Conservation (phyloP, 2,329 filamentous ascomycete species). For the Chrysosporium keratinophilum region DNA sequence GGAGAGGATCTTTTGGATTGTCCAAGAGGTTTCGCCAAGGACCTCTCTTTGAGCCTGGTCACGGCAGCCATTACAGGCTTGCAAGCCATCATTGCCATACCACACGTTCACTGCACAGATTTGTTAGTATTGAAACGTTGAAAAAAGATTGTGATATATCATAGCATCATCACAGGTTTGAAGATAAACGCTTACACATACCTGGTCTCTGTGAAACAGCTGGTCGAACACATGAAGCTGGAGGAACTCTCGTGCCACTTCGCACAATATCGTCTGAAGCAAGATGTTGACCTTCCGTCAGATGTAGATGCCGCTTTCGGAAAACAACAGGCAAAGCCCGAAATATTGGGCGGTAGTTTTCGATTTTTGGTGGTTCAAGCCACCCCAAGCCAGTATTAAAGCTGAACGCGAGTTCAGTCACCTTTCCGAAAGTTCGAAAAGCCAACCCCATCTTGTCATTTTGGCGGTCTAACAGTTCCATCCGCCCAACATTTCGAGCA, state of each 20-base stretch:
- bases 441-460: conserved; percentile 14
- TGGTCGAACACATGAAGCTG: neutral
- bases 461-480: conserved; percentile 38
- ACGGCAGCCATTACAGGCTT: conserved; percentile 47
- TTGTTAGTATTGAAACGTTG: neutral
- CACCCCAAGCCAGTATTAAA: conserved; percentile 59
- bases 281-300: neutral
- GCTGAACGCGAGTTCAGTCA: conserved; percentile 55
- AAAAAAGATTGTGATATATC: neutral
- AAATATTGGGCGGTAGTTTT: conserved; percentile 40
- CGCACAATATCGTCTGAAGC: neutral
- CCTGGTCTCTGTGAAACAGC: neutral
- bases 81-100: conserved; percentile 7
- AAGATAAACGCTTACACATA: neutral
- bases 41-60: conserved; percentile 56
- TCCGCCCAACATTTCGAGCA: conserved; percentile 48
- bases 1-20: conserved; percentile 56
- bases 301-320: conserved; percentile 22
- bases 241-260: neutral
- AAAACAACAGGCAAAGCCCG: conserved; percentile 39
- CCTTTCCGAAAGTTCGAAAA: conserved; percentile 45
- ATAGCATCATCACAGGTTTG: neutral
- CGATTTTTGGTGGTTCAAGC: conserved; percentile 52
- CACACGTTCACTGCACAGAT: neutral
- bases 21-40: conserved; percentile 58